Conservation (phyloP, 75 land plant species). For the Cunninghamia lanceolata region DNA sequence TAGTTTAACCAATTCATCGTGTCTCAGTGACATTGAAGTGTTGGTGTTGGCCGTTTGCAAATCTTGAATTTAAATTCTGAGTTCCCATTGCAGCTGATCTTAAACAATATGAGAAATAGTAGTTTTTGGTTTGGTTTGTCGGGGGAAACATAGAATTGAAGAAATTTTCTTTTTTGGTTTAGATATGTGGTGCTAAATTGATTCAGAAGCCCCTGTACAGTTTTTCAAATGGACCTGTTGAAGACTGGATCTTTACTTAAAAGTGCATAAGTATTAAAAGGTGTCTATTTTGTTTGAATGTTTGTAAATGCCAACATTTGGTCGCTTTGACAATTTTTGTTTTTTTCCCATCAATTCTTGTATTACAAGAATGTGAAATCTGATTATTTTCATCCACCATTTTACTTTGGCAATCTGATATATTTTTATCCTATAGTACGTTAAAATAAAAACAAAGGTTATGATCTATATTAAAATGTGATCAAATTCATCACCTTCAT, state of each 20-base stretch:
- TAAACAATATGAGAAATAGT: background rate
- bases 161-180: background rate
- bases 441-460: background rate
- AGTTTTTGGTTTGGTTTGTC: background rate
- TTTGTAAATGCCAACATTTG: background rate
- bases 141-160: background rate
- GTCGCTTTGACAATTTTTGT: background rate
- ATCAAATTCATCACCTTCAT: background rate
- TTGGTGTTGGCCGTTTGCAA: background rate
- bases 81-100: background rate
- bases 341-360: background rate
- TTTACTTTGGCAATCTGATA: background rate
- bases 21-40: background rate
- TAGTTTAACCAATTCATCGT: background rate
- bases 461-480: background rate
- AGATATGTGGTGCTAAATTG: background rate
- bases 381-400: background rate
- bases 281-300: background rate
- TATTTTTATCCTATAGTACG: background rate
- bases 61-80: background rate
- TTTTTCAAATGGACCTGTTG: background rate
- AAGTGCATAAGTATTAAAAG: background rate
- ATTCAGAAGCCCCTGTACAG: constrained; percentile 1
- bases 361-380: background rate
- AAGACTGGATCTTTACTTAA: background rate